A percentile compares a stretch with the other conserved stretches of the same genome.
These are phyloP conservation scores for Dendrobium huoshanense DNA, from an alignment of 106 monocot species.

Conservation along the genomic window DNA sequence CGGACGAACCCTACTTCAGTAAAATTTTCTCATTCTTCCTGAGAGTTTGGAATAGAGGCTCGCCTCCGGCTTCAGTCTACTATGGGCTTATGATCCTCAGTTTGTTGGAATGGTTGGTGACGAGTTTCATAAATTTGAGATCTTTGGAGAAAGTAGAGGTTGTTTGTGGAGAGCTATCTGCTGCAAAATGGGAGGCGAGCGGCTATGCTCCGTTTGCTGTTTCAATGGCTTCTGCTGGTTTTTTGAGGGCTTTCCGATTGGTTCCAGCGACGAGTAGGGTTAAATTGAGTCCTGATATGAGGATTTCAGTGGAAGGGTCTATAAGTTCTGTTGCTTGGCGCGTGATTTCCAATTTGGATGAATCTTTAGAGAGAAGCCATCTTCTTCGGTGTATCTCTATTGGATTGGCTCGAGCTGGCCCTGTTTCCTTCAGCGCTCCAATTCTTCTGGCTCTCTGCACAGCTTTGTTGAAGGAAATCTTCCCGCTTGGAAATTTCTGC, in stretches of 20 bases:
- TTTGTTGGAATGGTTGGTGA: slow-evolving; percentile 68
- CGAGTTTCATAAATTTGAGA: slow-evolving; percentile 24
- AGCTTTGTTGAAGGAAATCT: slow-evolving; percentile 41
- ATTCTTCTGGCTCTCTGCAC: slow-evolving; percentile 53
- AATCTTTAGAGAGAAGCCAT: slow-evolving; percentile 17
- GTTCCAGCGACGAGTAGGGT: slow-evolving; percentile 24
- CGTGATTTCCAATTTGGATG: slow-evolving; percentile 25
- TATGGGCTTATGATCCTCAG: slow-evolving; percentile 62
- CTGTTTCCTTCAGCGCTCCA: slow-evolving; percentile 21
- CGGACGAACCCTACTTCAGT: slow-evolving; percentile 15
- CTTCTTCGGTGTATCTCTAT: slow-evolving; percentile 64
- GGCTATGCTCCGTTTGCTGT: slow-evolving; percentile 30
- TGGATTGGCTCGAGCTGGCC: slow-evolving; percentile 63
- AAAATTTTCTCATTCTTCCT: slow-evolving; percentile 33
- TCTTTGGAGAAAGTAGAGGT: slow-evolving; percentile 28
- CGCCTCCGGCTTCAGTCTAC: slow-evolving; percentile 7
- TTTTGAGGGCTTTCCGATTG: slow-evolving; percentile 56
- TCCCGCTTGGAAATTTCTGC: slow-evolving; percentile 43
- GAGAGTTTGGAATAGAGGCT: slow-evolving; percentile 26
- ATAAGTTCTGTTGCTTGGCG: slow-evolving; percentile 38
- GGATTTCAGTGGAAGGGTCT: slow-evolving; percentile 37
- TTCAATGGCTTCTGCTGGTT: slow-evolving; percentile 59
- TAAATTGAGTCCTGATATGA: slow-evolving; percentile 23
- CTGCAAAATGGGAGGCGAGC: slow-evolving; percentile 13
- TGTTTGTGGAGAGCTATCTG: slow-evolving; percentile 31